Base-by-base conservation (phyloP, 2,329 filamentous ascomycete genomes). In the Colletotrichum magnum region DNA sequence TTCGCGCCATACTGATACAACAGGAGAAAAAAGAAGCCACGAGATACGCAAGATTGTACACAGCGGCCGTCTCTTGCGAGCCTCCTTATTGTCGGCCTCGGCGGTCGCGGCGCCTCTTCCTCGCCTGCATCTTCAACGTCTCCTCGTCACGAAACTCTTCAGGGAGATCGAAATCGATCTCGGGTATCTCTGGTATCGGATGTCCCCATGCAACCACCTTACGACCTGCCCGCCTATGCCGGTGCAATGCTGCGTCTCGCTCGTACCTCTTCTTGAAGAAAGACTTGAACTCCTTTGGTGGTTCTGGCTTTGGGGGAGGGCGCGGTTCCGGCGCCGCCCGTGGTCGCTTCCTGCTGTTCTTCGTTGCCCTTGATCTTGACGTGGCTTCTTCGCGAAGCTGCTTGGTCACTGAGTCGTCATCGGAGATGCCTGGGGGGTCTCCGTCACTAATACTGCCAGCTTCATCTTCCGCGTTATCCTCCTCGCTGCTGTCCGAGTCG, bases 211-310 rank as follows among this genome's bases (percentile, higher is more conserved):
- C 95, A 56, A 92, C 85, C 16, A 91, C 86, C 59, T 88, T 93
- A 58, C 94, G 87, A 51, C 90, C 89, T 58, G 90, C 89, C 60
- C 93, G 89, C 41, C 94, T 87, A 57, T 89, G 86, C 73, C 89
- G 90, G 70, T 89, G 92, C n/a, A 97, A 80, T 10, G 95, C 94
- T 6, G 90, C 89, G 24, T 94, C 93, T 28, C 95, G 91, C 70
- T 95, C 87, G 76, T 97, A 91, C 26, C 88, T 90, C 80, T 96
- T 94, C 18, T 87, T 80, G 77, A 94, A 98, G 82, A 98, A 98
- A 0, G 94, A 97, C n/a, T 85, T 92, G 76, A 98, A 94, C 45
- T 93, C 92, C 67, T 86, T 88, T 2, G 79, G 79, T 12, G 83
- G 81, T 32, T 80, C 76, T 18, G 81, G 80, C 43, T 82, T 77